Percentiles rank a stretch among this genome's conserved stretches.
Evolutionary conservation across 2,329 filamentous ascomycete genomes (phyloP).

Genomic region (Xylariaceae sp.): DNA sequence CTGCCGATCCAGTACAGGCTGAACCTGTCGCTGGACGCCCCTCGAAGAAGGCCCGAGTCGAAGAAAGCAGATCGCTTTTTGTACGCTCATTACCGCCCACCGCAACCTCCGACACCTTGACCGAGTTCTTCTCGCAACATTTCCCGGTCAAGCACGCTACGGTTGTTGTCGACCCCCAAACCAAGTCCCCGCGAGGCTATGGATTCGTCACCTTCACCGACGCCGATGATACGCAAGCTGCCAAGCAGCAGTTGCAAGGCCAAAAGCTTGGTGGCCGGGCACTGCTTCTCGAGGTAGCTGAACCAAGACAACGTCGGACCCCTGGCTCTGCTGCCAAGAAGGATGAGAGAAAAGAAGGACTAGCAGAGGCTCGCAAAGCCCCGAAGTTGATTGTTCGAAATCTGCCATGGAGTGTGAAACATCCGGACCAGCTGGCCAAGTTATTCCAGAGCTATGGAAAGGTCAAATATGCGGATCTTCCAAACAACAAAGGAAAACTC

Average conservation of each 20-base stretch:
- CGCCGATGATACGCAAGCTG: conserved; percentile 77
- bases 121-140: conserved; percentile 86
- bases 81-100: conserved; percentile 75
- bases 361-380: conserved; percentile 51
- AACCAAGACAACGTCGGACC: conserved; percentile 63
- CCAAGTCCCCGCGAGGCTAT: conserved; percentile 83
- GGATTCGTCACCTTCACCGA: conserved; percentile 97
- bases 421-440: conserved; percentile 66
- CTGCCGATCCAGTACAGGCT: conserved; percentile 12
- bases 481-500: conserved; percentile 67
- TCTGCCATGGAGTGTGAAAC: conserved; percentile 91
- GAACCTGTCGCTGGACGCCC: conserved; percentile 24
- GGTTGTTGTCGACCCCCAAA: conserved; percentile 79
- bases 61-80: conserved; percentile 70
- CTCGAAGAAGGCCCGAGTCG: conserved; percentile 50
- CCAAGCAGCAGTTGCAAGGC: conserved; percentile 74
- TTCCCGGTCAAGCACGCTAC: conserved; percentile 94
- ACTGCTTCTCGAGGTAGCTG: conserved; percentile 80
- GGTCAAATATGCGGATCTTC: conserved; percentile 79
- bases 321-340: conserved; percentile 47
- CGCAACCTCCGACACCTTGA: conserved; percentile 74
- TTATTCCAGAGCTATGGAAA: conserved; percentile 87
- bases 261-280: conserved; percentile 70
- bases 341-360: conserved; percentile 50
- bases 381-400: conserved; percentile 86